A percentile compares a stretch with the other conserved stretches of the same genome.
phyloP scores from a whole-genome alignment of 768 basidiomycete genomes.

The Cubamyces sp. region DNA sequence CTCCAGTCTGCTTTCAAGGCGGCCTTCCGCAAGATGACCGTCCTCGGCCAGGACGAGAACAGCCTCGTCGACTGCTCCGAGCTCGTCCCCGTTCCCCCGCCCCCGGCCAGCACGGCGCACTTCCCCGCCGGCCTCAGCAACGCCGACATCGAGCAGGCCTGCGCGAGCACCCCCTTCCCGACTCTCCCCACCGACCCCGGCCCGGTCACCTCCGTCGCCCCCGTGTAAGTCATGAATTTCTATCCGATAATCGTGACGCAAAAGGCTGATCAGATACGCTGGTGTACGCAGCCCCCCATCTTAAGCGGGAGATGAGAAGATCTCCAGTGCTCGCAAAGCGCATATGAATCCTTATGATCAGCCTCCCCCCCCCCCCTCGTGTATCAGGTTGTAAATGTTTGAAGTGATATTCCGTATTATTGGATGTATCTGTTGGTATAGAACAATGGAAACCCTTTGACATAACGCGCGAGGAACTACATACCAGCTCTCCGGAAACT shows the following conservation, averaged over 20 bases:
- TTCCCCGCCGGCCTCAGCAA: constrained; percentile 32
- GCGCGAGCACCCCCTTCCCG: constrained; percentile 28
- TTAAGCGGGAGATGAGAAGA: neutral
- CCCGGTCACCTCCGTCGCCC: constrained; percentile 36
- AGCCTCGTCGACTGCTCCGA: constrained; percentile 27
- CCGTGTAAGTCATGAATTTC: constrained; percentile 33
- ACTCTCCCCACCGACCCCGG: constrained; percentile 35
- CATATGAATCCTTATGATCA: too few relatives aligned
- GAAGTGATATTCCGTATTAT: too few relatives aligned
- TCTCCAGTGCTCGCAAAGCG: too few relatives aligned
- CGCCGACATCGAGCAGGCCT: constrained; percentile 33
- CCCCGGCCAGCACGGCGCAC: constrained; percentile 21
- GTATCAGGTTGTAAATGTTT: too few relatives aligned
- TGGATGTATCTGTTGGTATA: too few relatives aligned
- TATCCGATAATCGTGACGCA: too few relatives aligned
- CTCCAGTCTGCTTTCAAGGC: constrained; percentile 34
- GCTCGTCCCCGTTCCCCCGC: constrained; percentile 22
- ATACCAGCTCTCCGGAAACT: too few relatives aligned
- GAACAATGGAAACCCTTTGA: too few relatives aligned
- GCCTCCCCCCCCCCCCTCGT: too few relatives aligned
- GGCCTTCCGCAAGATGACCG: constrained; percentile 36
- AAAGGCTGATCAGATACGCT: neutral
- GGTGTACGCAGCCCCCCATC: constrained; percentile 12
- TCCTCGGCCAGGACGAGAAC: constrained; percentile 34
- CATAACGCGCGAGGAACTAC: too few relatives aligned